Percentiles rank a stretch among this genome's conserved stretches.
phyloP scores from a whole-genome alignment of 116 monocot genomes.

The Cymodocea nodosa region DNA sequence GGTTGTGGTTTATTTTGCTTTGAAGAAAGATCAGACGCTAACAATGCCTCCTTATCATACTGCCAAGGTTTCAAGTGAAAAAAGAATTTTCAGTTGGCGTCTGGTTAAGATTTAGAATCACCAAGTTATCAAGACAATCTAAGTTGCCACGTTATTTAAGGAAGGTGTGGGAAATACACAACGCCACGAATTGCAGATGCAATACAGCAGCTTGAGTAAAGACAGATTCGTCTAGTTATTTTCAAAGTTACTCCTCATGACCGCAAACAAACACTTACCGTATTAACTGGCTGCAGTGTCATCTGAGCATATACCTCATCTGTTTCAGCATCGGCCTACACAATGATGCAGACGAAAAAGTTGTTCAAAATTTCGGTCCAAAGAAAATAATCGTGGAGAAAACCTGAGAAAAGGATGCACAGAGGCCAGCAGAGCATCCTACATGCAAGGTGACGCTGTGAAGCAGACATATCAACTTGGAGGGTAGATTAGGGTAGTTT shows the following conservation, averaged over 20 bases:
- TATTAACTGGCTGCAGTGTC: conserved; percentile 75
- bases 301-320: conserved; percentile 89
- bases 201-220: too few relatives aligned
- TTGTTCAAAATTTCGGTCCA: too few relatives aligned
- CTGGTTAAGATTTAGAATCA: too few relatives aligned
- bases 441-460: conserved; percentile 75
- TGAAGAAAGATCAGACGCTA: conserved; percentile 59
- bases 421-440: conserved; percentile 3
- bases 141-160: too few relatives aligned
- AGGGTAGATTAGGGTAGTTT: conserved; percentile 72
- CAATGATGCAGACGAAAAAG: neutral
- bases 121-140: too few relatives aligned
- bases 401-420: neutral
- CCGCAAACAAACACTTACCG: conserved; percentile 17
- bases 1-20: conserved; percentile 53
- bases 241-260: neutral
- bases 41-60: conserved; percentile 75
- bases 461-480: conserved; percentile 65
- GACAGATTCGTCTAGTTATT: neutral
- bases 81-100: neutral
- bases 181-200: too few relatives aligned
- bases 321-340: conserved; percentile 70
- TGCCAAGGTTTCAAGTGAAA: conserved; percentile 7
- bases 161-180: too few relatives aligned
- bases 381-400: neutral